Conservation (phyloP, 495 filamentous ascomycete species). For the Daldinia concentrica region DNA sequence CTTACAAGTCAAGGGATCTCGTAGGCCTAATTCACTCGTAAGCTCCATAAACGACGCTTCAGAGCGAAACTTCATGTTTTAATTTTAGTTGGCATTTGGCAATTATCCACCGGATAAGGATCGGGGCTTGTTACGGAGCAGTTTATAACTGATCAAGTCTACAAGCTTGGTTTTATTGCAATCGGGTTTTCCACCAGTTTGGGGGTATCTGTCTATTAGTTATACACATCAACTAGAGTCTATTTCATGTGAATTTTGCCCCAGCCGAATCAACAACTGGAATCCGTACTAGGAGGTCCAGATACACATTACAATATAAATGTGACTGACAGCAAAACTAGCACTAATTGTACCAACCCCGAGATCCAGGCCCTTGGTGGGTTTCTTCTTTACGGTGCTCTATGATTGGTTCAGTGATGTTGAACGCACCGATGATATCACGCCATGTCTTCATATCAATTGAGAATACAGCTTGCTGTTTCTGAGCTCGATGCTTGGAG, state of each 20-base stretch:
- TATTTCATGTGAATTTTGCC: not conserved
- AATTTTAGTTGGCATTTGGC: no score
- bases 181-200: not conserved
- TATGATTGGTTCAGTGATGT: slow-evolving; percentile 81
- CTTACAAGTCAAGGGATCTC: no score
- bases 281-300: not conserved
- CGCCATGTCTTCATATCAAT: slow-evolving; percentile 86
- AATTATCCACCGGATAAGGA: no score
- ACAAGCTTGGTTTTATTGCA: not conserved
- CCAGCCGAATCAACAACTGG: not conserved
- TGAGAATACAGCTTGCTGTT: slow-evolving; percentile 84
- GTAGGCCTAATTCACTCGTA: no score
- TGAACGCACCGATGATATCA: slow-evolving; percentile 74
- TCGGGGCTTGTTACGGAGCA: not conserved
- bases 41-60: no score
- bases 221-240: not conserved
- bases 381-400: slow-evolving; percentile 76
- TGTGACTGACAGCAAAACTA: not conserved
- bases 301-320: not conserved
- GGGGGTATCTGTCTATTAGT: not conserved
- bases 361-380: slow-evolving; percentile 61
- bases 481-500: slow-evolving; percentile 59
- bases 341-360: slow-evolving; percentile 80
- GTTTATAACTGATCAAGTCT: not conserved
- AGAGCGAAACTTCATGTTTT: no score